A percentile compares a stretch with the other conserved stretches of the same genome.
Evolutionary conservation across 2,329 filamentous ascomycete genomes (phyloP).

Genomic region (Drechmeria coniospora): DNA sequence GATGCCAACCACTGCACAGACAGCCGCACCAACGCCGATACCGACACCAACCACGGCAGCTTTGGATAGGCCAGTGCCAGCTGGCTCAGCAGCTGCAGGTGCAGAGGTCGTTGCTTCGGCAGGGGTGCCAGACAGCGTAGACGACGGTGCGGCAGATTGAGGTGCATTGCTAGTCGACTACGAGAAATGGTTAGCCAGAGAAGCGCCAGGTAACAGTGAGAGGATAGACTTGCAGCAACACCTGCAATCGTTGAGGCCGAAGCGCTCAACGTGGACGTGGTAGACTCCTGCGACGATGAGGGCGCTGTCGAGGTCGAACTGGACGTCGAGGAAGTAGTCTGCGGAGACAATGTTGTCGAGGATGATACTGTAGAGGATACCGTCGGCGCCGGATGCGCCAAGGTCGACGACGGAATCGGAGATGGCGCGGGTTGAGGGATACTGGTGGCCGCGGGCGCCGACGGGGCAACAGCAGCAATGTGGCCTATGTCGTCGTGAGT

Average conservation of each 20-base stretch:
- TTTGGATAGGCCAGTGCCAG: conserved; percentile 19
- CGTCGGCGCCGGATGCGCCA: neutral
- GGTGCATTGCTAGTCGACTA: conserved; percentile 1
- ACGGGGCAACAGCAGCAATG: neutral
- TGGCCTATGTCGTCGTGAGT: neutral
- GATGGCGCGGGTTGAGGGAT: neutral
- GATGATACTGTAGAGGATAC: neutral
- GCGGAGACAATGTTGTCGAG: neutral
- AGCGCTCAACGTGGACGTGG: conserved; percentile 2
- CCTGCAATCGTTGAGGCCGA: neutral
- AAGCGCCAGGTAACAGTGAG: neutral
- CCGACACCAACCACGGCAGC: conserved; percentile 34
- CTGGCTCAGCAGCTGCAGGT: conserved; percentile 2
- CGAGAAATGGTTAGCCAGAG: neutral
- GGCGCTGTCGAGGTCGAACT: neutral
- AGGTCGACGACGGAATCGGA: neutral
- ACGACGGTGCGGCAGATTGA: neutral
- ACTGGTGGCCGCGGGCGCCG: conserved; percentile 1
- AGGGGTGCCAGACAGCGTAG: conserved; percentile 1
- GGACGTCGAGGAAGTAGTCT: conserved; percentile 1
- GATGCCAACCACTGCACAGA: conserved; percentile 22
- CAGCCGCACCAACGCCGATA: conserved; percentile 27
- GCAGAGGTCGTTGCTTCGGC: conserved; percentile 4
- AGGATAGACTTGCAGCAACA: conserved; percentile 1
- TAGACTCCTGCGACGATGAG: conserved; percentile 1